Conservation (phyloP, 768 basidiomycete species). For the Naganishia randhawae region DNA sequence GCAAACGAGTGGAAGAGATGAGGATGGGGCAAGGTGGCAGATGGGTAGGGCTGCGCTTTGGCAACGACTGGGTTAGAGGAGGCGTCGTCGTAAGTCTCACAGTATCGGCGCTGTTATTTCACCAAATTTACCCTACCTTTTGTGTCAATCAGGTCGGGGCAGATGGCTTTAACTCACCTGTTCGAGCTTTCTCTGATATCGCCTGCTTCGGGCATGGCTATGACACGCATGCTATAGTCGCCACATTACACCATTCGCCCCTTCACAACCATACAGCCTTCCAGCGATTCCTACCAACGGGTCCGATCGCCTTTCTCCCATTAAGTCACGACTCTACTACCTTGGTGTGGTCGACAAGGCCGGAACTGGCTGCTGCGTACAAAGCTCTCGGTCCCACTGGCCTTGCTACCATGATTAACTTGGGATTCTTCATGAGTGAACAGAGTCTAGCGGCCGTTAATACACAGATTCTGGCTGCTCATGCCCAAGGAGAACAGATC, state of each 20-base stretch:
- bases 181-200: constrained; percentile 78
- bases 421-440: constrained; percentile 65
- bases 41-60: constrained; percentile 78
- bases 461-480: constrained; percentile 33
- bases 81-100: constrained; percentile 64
- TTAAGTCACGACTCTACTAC: constrained; percentile 73
- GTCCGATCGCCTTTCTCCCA: constrained; percentile 92
- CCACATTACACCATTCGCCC: constrained; percentile 72
- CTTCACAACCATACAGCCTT: constrained; percentile 73
- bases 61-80: constrained; percentile 64
- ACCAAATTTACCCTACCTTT: neutral
- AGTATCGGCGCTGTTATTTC: neutral
- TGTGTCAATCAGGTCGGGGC: constrained; percentile 68
- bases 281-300: constrained; percentile 90
- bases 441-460: constrained; percentile 37
- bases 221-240: constrained; percentile 81
- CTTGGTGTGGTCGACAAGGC: constrained; percentile 89
- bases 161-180: constrained; percentile 92
- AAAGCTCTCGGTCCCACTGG: constrained; percentile 63
- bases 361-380: constrained; percentile 68
- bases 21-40: constrained; percentile 57
- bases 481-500: constrained; percentile 2
- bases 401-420: constrained; percentile 75
- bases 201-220: constrained; percentile 88
- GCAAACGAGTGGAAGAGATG: constrained; percentile 71